Percentiles rank a stretch among this genome's conserved stretches.
phyloP scores from a whole-genome alignment of 202 grass and related monocot genomes.

The Eragrostis tef region DNA sequence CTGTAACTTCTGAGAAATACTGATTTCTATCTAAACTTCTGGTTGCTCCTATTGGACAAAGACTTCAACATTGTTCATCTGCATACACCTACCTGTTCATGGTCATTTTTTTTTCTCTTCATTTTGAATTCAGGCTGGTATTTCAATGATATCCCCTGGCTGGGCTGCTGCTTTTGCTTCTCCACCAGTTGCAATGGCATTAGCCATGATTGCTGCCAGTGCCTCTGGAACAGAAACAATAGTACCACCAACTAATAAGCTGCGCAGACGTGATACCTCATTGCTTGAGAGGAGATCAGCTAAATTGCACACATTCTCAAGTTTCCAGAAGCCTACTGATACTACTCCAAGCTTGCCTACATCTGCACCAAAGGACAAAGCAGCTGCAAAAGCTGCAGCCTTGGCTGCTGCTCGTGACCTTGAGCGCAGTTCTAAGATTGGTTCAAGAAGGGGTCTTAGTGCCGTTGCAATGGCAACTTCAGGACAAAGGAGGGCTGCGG shows the following conservation, averaged over 20 bases:
- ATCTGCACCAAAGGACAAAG: constrained; percentile 82
- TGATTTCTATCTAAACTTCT: constrained; percentile 12
- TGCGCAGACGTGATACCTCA: constrained; percentile 73
- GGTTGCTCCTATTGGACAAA: constrained; percentile 35
- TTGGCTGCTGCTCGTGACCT: constrained; percentile 91
- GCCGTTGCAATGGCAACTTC: constrained; percentile 99
- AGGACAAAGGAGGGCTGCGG: constrained; percentile 80
- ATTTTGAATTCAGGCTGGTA: constrained; percentile 62
- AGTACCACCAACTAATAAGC: constrained; percentile 58
- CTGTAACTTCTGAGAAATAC: constrained; percentile 21
- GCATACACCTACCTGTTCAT: constrained; percentile 23
- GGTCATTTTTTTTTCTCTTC: not conserved
- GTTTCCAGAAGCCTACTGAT: constrained; percentile 85
- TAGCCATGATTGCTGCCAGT: constrained; percentile 99
- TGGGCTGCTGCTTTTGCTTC: constrained; percentile 99
- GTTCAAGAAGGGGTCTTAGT: constrained; percentile 95
- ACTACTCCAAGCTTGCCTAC: constrained; percentile 57
- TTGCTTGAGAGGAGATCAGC: constrained; percentile 70
- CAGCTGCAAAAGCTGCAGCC: constrained; percentile 85
- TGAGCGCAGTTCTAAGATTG: constrained; percentile 89
- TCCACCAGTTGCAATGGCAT: constrained; percentile 94
- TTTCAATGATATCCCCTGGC: constrained; percentile 90
- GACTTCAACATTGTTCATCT: constrained; percentile 17
- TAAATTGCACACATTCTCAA: constrained; percentile 83
- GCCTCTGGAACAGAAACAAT: constrained; percentile 82